phyloP scores from a whole-genome alignment of 2,329 filamentous ascomycete genomes.

The Cryoendolithus antarcticus region DNA sequence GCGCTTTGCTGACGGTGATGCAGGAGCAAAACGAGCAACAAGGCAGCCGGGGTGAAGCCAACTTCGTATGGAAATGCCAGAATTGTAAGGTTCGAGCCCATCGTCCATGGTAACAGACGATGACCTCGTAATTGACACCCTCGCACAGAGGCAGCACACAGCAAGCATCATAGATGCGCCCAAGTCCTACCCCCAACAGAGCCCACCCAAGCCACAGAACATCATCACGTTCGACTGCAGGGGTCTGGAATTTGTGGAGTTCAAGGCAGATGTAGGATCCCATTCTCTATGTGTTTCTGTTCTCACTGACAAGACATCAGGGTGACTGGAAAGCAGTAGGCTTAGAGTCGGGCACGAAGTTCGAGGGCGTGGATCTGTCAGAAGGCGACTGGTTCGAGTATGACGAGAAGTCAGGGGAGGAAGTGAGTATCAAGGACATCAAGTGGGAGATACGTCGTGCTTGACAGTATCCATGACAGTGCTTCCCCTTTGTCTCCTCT shows the following conservation, averaged over 20 bases:
- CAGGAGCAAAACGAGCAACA: constrained; percentile 85
- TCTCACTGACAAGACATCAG: constrained; percentile 31
- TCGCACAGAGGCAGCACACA: constrained; percentile 58
- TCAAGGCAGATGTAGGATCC: constrained; percentile 64
- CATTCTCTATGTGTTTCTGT: neutral
- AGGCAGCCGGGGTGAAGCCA: constrained; percentile 86
- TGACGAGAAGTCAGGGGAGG: constrained; percentile 81
- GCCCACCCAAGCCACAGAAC: constrained; percentile 63
- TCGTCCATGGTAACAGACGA: constrained; percentile 11
- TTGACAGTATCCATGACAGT: constrained; percentile 36
- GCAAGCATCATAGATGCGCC: constrained; percentile 71
- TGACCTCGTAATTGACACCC: too few species aligned
- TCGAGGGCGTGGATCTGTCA: constrained; percentile 64
- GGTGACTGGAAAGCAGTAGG: constrained; percentile 86
- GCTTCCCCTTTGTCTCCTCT: too few species aligned
- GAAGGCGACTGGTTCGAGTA: constrained; percentile 99
- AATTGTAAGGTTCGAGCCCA: constrained; percentile 66
- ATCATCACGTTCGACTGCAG: constrained; percentile 89
- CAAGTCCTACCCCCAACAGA: constrained; percentile 54
- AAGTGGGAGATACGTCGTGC: constrained; percentile 73
- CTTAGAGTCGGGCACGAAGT: constrained; percentile 66
- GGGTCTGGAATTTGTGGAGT: constrained; percentile 82
- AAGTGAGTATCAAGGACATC: constrained; percentile 83
- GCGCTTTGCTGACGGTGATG: neutral
- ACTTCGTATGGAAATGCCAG: constrained; percentile 99